These are phyloP conservation scores for Phalaenopsis aphrodite DNA, from an alignment of 106 monocot species.

Conservation along the genomic window DNA sequence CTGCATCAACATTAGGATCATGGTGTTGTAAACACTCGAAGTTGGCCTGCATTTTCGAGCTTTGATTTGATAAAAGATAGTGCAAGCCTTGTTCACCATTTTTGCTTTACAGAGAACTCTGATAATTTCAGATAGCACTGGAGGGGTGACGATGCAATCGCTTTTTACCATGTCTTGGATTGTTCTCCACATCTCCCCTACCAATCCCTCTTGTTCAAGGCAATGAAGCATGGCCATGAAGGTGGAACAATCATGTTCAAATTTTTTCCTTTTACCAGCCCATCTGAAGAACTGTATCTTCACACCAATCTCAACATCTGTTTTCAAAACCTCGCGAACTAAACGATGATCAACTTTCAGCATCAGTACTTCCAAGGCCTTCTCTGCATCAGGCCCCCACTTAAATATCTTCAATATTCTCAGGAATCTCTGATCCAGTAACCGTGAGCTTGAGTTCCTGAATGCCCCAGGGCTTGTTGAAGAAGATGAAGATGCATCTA, in stretches of 20 bases:
- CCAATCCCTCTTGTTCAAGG: slow-evolving; percentile 44
- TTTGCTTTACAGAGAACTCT: slow-evolving; percentile 67
- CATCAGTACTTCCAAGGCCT: slow-evolving; percentile 84
- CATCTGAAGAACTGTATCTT: slow-evolving; percentile 86
- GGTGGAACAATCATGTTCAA: slow-evolving; percentile 67
- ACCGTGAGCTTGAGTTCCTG: slow-evolving; percentile 19
- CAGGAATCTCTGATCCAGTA: slow-evolving; percentile 70
- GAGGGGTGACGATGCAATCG: slow-evolving; percentile 41
- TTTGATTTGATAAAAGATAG: slow-evolving; percentile 85
- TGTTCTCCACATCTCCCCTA: slow-evolving; percentile 74
- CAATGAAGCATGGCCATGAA: slow-evolving; percentile 73
- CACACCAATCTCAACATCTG: slow-evolving; percentile 49
- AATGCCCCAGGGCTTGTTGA: not conserved
- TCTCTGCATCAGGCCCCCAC: slow-evolving; percentile 96
- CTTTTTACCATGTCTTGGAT: slow-evolving; percentile 72
- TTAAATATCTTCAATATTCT: slow-evolving; percentile 94
- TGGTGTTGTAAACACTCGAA: slow-evolving; percentile 56
- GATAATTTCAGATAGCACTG: slow-evolving; percentile 58
- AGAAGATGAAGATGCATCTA: not conserved
- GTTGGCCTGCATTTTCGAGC: slow-evolving; percentile 59
- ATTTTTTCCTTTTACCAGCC: slow-evolving; percentile 54
- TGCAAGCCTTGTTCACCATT: slow-evolving; percentile 78
- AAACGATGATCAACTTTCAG: slow-evolving; percentile 74
- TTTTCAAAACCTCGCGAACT: slow-evolving; percentile 54
- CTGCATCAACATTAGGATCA: slow-evolving; percentile 76